Base-by-base conservation (phyloP, 768 basidiomycete genomes). In the Boletus pseudo-olivaceus region DNA sequence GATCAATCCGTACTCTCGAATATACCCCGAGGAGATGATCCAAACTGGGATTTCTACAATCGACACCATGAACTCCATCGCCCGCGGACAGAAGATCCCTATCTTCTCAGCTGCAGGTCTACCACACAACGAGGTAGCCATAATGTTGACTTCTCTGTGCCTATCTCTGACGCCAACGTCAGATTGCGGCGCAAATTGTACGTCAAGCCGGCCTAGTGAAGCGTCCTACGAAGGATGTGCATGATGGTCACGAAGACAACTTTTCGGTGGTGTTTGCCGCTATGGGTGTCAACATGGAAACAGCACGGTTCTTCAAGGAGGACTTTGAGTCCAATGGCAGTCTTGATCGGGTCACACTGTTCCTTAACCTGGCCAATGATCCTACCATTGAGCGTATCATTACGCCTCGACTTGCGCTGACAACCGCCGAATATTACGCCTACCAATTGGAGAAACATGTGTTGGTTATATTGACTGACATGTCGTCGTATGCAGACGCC, bases 251-350 rank as follows among this genome's bases (percentile, higher is more conserved):
- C 74, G 96, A 97, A 78, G 96, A 99, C 77, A 99, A 99, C 75
- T 99, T 99, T 82, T 96, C 93, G 45, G 95, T 99, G 67, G 97
- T 98, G 45, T 99, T 98, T 70, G 97, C 95, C 53, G 97, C 97
- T 38, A 98, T 99, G 97, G 97, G 97, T 82, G 97, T 96, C 55
- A 99, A 99, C 78, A 97, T 97, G 94, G 97, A 99, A 74, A 98
- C 97, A 7, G 97, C 97, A 45, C 86, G 96, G 49, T 99, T 97
- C 81, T 99, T 99, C 89, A 95, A 96, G 74, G 91, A 95, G 70
- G 97, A 99, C 77, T 98, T 98, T 70, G 95, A 98, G 74, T 96
- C 97, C 66, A 98, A 97, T 69, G 97, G 97, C 50, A 90, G 88
- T 79, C 81, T 98, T 57, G 94, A 98, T 75, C 89, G 97, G 62